Base-by-base conservation (phyloP, 768 basidiomycete genomes). In the Aureoboletus auriporus region DNA sequence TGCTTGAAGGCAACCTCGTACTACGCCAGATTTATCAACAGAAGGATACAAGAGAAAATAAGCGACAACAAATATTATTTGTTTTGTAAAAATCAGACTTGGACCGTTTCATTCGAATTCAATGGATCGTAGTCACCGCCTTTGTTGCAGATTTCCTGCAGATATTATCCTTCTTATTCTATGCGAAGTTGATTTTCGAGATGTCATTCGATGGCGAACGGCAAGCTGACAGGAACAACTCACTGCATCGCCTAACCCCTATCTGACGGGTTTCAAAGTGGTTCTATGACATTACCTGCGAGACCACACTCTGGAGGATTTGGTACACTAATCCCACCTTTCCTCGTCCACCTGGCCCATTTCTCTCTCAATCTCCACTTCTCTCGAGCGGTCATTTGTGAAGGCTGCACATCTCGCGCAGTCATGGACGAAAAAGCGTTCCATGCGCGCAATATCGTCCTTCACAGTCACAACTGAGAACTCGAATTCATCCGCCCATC, bases 311-410 rank as follows among this genome's bases (percentile, higher is more conserved):
- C 23, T 55, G 52, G 53, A 49, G 27, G 28, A 30, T 23, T 5
- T 31, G 50, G n/a, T 55, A 55, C 26, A 23, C 34, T 5, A 42
- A 39, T 3, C 40, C 44, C 9, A n/a, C 16, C 6, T n/a, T 50
- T 3, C 54, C 54, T 20, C 44, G 47, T 29, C 44, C 44, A 6
- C 44, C 44, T 31, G 54, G 47, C 12, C 54, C 54, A 35, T 55
- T 45, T 29, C 28, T 37, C 12, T 42, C 13, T 4, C 54, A 49
- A 31, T 27, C 53, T 6, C 26, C 26, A 40, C 28, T 20, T 55
- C 33, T 23, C 54, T 55, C 7, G 54, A 55, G 34, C 27, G 14
- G 27, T 5, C 39, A 11, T 27, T 29, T n/a, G 14, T 29, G 14
- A 41, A 29, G 30, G 42, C 44, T 1, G 39, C 11, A 1, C 40